phyloP scores from a whole-genome alignment of 2,329 filamentous ascomycete species.

The Cladosporium austrohemisphaericum region DNA sequence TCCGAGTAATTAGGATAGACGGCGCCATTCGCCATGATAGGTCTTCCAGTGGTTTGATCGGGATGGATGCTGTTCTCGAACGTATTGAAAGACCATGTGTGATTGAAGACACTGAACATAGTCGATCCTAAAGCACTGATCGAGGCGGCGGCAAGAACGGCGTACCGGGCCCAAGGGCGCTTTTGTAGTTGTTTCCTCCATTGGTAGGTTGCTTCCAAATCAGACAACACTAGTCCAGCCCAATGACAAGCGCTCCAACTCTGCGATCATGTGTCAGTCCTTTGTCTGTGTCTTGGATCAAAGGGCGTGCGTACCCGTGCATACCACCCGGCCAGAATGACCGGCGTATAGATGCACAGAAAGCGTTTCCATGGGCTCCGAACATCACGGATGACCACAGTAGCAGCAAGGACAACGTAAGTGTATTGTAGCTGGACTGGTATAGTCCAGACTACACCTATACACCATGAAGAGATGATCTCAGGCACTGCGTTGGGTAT shows the following conservation, averaged over 20 bases:
- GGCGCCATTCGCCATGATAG: slow-evolving; percentile 33
- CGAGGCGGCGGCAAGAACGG: slow-evolving; percentile 28
- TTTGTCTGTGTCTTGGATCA: background rate
- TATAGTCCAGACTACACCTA: slow-evolving; percentile 50
- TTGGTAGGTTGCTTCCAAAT: slow-evolving; percentile 45
- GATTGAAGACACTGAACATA: slow-evolving; percentile 14
- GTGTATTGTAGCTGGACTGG: slow-evolving; percentile 48
- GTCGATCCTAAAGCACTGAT: slow-evolving; percentile 9
- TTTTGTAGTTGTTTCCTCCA: slow-evolving; percentile 37
- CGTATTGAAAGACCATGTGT: slow-evolving; percentile 22
- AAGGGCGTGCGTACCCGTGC: slow-evolving; percentile 14
- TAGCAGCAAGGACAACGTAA: slow-evolving; percentile 43
- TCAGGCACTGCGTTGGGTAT: slow-evolving; percentile 48
- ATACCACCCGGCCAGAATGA: slow-evolving; percentile 46
- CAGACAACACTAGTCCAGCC: slow-evolving; percentile 42
- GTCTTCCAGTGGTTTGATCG: slow-evolving; percentile 36
- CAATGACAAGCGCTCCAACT: slow-evolving; percentile 46
- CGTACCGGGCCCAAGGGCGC: slow-evolving; percentile 34
- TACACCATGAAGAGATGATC: slow-evolving; percentile 48
- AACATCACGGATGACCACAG: slow-evolving; percentile 44
- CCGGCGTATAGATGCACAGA: slow-evolving; percentile 42
- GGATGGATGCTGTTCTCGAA: slow-evolving; percentile 44
- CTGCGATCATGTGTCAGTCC: background rate
- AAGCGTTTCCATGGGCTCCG: slow-evolving; percentile 47
- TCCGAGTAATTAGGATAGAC: slow-evolving; percentile 44